Conservation (phyloP, 768 basidiomycete species). For the Pulveroboletus frians region DNA sequence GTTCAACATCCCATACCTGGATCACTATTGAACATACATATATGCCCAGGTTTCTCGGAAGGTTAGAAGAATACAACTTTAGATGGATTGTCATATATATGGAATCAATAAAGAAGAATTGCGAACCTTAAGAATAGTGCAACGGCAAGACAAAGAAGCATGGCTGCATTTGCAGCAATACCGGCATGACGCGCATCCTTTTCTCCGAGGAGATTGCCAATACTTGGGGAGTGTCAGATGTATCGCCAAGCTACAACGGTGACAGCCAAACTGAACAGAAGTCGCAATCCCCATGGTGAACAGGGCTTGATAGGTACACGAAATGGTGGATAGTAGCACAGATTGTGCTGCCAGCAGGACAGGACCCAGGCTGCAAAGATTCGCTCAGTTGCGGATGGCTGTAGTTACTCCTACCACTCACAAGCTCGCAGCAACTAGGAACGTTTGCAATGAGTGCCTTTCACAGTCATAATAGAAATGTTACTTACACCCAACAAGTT, state of each 20-base stretch:
- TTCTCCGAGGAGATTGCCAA: conserved; percentile 88
- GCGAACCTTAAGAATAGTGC: conserved; percentile 57
- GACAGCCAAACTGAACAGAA: conserved; percentile 63
- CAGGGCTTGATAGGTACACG: conserved; percentile 77
- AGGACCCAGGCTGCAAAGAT: conserved; percentile 60
- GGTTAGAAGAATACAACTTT: conserved; percentile 44
- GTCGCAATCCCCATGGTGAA: conserved; percentile 77
- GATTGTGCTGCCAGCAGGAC: conserved; percentile 83
- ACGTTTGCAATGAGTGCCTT: too few relatives aligned
- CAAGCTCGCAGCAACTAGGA: conserved; percentile 49
- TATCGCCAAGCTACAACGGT: not conserved
- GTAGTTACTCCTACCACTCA: conserved; percentile 21
- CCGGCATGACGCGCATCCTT: conserved; percentile 65
- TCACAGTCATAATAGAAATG: not conserved
- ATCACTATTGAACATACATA: conserved; percentile 75
- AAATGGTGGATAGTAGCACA: conserved; percentile 69
- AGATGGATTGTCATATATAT: too few relatives aligned
- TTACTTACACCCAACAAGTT: conserved; percentile 54
- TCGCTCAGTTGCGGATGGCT: conserved; percentile 11
- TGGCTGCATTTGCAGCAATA: conserved; percentile 58
- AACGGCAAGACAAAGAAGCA: conserved; percentile 59
- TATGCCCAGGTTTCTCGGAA: conserved; percentile 68
- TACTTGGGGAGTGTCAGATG: conserved; percentile 35
- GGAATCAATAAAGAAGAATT: not conserved
- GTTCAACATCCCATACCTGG: conserved; percentile 43